phyloP scores from a whole-genome alignment of 129 eudicot genomes.

The Lonicera japonica region DNA sequence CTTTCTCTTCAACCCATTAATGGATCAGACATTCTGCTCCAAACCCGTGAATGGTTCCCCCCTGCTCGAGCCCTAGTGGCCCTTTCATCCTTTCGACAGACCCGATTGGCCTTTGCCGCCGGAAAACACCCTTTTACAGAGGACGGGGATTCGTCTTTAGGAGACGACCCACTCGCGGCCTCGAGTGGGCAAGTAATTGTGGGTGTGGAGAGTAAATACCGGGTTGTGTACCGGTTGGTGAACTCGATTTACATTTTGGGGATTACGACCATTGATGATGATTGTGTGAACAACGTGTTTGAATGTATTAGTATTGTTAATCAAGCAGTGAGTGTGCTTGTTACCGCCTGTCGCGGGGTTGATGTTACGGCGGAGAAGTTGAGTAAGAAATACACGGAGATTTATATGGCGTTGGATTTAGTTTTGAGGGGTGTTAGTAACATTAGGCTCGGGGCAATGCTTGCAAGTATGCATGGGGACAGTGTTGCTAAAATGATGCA shows the following conservation, averaged over 20 bases:
- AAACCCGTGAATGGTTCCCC: slow-evolving; percentile 98
- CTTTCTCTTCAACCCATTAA: slow-evolving; percentile 79
- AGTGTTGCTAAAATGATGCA: slow-evolving; percentile 93
- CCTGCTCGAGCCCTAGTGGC: slow-evolving; percentile 93
- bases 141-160: slow-evolving; percentile 42
- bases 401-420: slow-evolving; percentile 92
- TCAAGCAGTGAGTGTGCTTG: slow-evolving; percentile 78
- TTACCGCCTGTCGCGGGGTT: slow-evolving; percentile 93
- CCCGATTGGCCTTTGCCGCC: slow-evolving; percentile 71
- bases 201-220: slow-evolving; percentile 73
- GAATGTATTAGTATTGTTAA: slow-evolving; percentile 79
- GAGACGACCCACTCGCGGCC: slow-evolving; percentile 92
- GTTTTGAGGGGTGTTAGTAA: slow-evolving; percentile 87
- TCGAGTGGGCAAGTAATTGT: slow-evolving; percentile 90
- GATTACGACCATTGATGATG: slow-evolving; percentile 62
- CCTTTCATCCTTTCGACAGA: slow-evolving; percentile 74
- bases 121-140: slow-evolving; percentile 41
- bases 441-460: slow-evolving; percentile 85
- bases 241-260: slow-evolving; percentile 73
- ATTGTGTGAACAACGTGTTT: slow-evolving; percentile 56
- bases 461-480: slow-evolving; percentile 84
- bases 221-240: slow-evolving; percentile 73
- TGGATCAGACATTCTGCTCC: slow-evolving; percentile 88
- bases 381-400: slow-evolving; percentile 74
- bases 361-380: slow-evolving; percentile 93